Percentiles rank a stretch among this genome's conserved stretches.
Conservation (phyloP, 192 early-diverging fungal species). For the Coemansia aciculifera region DNA sequence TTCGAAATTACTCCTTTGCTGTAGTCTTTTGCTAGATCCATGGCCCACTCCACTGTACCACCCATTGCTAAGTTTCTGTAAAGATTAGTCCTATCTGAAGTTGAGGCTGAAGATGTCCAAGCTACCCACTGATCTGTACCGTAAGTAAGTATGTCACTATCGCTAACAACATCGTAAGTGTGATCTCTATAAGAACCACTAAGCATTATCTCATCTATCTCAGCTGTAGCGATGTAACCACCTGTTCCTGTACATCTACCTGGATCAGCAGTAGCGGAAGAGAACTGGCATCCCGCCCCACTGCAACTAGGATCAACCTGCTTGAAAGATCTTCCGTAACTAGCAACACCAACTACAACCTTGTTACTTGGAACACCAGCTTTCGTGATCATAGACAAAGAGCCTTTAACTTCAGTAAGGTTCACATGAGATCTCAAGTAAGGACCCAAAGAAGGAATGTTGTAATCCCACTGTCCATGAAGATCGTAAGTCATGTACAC, state of each 20-base stretch:
- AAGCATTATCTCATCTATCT: not conserved
- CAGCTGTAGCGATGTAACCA: not conserved
- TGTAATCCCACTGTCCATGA: conserved; percentile 29
- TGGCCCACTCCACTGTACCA: too few species aligned
- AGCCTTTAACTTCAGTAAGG: conserved; percentile 13
- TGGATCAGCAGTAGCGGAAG: not conserved
- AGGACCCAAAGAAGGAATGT: conserved; percentile 14
- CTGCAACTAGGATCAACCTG: not conserved
- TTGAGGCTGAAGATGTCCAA: too few species aligned
- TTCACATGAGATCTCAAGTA: conserved; percentile 17
- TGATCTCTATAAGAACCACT: not conserved
- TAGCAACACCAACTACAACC: conserved; percentile 23
- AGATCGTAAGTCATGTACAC: conserved; percentile 31
- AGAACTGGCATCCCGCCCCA: not conserved
- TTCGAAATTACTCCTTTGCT: too few species aligned
- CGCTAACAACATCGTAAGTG: not conserved
- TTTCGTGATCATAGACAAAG: conserved; percentile 19
- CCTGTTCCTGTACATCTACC: conserved; percentile 9
- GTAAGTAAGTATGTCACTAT: too few species aligned
- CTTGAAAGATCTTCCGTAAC: conserved; percentile 15
- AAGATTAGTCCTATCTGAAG: too few species aligned
- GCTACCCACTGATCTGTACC: too few species aligned
- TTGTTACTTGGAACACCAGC: conserved; percentile 34
- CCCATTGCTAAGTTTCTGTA: too few species aligned
- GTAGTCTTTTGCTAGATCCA: too few species aligned